A percentile compares a stretch with the other conserved stretches of the same genome.
Conservation (phyloP, 257 asterid species). For the Echium plantagineum region DNA sequence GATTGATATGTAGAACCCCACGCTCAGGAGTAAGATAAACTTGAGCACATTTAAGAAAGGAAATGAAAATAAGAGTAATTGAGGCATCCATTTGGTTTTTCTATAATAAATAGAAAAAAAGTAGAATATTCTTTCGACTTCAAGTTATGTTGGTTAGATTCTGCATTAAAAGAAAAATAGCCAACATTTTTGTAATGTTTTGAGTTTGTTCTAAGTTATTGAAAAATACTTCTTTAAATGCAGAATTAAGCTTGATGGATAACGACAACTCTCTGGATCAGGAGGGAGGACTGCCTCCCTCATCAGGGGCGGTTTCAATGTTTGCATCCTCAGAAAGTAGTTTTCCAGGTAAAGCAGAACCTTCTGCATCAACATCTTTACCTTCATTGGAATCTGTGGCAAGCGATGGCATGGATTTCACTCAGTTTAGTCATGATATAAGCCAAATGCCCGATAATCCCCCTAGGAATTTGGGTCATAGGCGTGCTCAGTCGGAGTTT, state of each 20-base stretch:
- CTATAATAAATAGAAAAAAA: too few species aligned
- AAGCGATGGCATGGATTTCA: constrained; percentile 41
- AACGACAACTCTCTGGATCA: constrained; percentile 50
- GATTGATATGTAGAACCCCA: too few species aligned
- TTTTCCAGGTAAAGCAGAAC: constrained; percentile 35
- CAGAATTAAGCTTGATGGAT: constrained; percentile 34
- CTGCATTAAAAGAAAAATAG: not conserved
- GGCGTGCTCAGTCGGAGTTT: constrained; percentile 93
- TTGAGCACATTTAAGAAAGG: too few species aligned
- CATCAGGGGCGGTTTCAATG: constrained; percentile 52
- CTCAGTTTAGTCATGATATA: constrained; percentile 62
- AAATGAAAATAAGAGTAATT: not conserved
- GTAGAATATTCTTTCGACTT: not conserved
- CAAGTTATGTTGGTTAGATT: not conserved
- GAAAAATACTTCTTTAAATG: not conserved
- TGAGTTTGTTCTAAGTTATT: not conserved
- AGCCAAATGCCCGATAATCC: constrained; percentile 93
- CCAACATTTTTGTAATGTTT: too few species aligned
- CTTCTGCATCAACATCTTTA: constrained; percentile 35
- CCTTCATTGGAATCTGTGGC: constrained; percentile 45
- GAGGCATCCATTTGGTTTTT: too few species aligned
- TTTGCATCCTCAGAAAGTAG: constrained; percentile 49
- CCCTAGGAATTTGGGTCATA: constrained; percentile 65
- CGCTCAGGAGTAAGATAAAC: too few species aligned
- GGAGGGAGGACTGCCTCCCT: constrained; percentile 40